Evolutionary conservation across 148 eudicot genomes (phyloP).

Genomic region (Dysphania ambrosioides): DNA sequence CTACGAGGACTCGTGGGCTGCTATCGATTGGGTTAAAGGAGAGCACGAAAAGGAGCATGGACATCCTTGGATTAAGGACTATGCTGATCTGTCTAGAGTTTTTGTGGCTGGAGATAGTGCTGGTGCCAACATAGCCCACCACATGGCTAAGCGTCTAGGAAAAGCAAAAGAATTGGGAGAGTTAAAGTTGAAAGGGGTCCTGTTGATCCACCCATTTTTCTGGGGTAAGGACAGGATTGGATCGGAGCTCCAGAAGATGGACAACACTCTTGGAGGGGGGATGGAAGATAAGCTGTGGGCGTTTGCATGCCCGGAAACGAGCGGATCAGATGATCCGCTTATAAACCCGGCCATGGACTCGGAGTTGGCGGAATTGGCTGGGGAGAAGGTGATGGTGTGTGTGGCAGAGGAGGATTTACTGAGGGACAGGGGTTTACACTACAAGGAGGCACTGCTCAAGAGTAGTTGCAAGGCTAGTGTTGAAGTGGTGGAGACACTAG

Average conservation of each 20-base stretch:
- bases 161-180: background rate
- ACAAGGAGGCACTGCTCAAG: conserved; percentile 30
- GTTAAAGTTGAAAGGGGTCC: conserved; percentile 19
- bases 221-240: conserved; percentile 29
- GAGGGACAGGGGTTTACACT: conserved; percentile 34
- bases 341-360: conserved; percentile 39
- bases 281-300: conserved; percentile 31
- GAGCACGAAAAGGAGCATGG: conserved; percentile 4
- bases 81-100: conserved; percentile 30
- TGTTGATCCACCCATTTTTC: conserved; percentile 27
- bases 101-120: conserved; percentile 61
- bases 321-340: conserved; percentile 35
- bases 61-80: conserved; percentile 37
- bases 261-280: background rate
- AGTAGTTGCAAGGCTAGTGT: conserved; percentile 42
- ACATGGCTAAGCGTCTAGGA: conserved; percentile 22
- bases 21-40: conserved; percentile 38
- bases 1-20: conserved; percentile 39
- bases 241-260: conserved; percentile 9
- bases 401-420: conserved; percentile 43
- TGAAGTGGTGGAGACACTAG: conserved; percentile 37
- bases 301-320: conserved; percentile 23
- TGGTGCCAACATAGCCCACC: conserved; percentile 45
- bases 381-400: conserved; percentile 36
- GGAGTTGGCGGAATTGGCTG: conserved; percentile 21